A percentile compares a stretch with the other conserved stretches of the same genome.
Evolutionary conservation across 139 green algal genomes (phyloP).

Genomic region (Tetradesmus obliquus): DNA sequence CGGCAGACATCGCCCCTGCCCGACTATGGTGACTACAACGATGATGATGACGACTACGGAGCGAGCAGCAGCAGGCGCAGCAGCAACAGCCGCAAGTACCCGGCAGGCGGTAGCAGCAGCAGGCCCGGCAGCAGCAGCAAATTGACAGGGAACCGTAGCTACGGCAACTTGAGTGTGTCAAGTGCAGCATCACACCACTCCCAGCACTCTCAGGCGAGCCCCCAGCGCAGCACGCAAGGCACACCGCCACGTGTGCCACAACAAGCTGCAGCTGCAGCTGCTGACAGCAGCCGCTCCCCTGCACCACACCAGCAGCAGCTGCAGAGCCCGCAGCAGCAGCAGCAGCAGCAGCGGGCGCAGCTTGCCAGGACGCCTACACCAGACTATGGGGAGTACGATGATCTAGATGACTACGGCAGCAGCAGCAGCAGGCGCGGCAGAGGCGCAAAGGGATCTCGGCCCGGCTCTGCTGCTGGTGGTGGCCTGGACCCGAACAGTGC

Average conservation of each 20-base stretch:
- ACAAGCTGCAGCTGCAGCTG: neutral
- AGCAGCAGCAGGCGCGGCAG: neutral
- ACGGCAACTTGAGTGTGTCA: neutral
- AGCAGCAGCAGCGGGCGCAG: slow-evolving; percentile 3
- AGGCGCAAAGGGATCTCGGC: neutral
- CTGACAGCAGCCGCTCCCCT: neutral
- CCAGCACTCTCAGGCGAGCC: neutral
- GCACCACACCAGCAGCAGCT: slow-evolving; percentile 7
- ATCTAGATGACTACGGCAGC: slow-evolving; percentile 19
- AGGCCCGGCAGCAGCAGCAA: slow-evolving; percentile 6
- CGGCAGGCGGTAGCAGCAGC: neutral
- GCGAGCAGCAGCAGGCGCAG: neutral
- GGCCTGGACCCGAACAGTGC: neutral
- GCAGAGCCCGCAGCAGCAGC: neutral
- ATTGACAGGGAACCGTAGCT: neutral
- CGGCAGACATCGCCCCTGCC: neutral
- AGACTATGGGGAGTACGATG: slow-evolving; percentile 31
- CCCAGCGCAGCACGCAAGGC: neutral
- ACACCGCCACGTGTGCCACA: neutral
- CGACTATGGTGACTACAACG: neutral
- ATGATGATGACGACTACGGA: slow-evolving; percentile 25
- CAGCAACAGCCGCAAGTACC: neutral
- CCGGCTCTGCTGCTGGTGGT: neutral
- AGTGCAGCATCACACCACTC: neutral
- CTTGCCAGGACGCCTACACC: neutral